Percentiles rank a stretch among this genome's conserved stretches.
phyloP scores from a whole-genome alignment of 2,329 filamentous ascomycete genomes.

The Hymenoscyphus scutula region DNA sequence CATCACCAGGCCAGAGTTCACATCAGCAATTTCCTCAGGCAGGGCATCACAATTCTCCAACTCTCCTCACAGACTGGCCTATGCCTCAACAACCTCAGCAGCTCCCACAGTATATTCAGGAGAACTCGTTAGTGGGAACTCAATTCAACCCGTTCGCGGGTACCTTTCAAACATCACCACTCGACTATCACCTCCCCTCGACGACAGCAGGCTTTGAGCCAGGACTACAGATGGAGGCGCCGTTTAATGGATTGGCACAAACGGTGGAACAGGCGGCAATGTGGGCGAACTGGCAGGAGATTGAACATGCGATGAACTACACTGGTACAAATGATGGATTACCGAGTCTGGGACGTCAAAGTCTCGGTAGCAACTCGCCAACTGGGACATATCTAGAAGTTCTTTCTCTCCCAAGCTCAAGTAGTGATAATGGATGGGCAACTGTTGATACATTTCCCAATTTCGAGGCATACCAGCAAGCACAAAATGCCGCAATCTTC shows the following conservation, averaged over 20 bases:
- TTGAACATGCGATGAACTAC: constrained; percentile 65
- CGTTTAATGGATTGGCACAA: constrained; percentile 58
- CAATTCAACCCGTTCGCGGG: constrained; percentile 34
- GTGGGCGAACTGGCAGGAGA: constrained; percentile 78
- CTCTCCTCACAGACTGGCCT: constrained; percentile 59
- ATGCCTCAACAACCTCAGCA: constrained; percentile 41
- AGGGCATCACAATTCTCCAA: constrained; percentile 48
- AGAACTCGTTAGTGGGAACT: constrained; percentile 35
- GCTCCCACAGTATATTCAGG: constrained; percentile 35
- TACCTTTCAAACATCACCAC: constrained; percentile 34
- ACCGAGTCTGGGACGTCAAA: constrained; percentile 45
- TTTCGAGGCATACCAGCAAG: constrained; percentile 63
- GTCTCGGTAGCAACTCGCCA: constrained; percentile 63
- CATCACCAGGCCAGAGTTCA: constrained; percentile 43
- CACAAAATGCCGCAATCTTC: constrained; percentile 68
- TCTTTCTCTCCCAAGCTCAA: constrained; percentile 74
- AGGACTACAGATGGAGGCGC: constrained; percentile 57
- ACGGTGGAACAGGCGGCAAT: constrained; percentile 57
- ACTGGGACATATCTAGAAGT: constrained; percentile 83
- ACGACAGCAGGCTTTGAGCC: constrained; percentile 60
- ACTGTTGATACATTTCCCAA: constrained; percentile 74
- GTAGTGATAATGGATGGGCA: constrained; percentile 83
- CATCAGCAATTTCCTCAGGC: constrained; percentile 38
- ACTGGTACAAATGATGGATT: constrained; percentile 46
- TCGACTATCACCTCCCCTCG: constrained; percentile 41